Conservation (phyloP, 164 flowering plant species). For the Liquidambar formosana region DNA sequence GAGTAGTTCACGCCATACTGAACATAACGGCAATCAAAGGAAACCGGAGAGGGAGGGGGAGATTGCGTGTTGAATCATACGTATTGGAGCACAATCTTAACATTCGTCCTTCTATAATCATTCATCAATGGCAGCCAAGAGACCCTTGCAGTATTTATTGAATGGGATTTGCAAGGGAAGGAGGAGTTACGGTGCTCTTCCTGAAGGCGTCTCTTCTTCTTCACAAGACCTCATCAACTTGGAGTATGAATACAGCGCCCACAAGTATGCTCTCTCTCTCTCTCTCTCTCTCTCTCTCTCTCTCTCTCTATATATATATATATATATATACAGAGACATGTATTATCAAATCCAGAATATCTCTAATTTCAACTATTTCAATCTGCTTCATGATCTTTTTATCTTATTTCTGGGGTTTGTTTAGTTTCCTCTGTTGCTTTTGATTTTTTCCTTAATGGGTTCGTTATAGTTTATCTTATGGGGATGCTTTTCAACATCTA, state of each 20-base stretch:
- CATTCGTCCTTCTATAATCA: no score
- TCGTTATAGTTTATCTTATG: no score
- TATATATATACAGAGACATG: no score
- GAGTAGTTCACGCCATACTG: no score
- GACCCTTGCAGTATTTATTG: conserved; percentile 27
- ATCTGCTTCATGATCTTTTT: not conserved
- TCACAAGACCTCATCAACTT: conserved; percentile 66
- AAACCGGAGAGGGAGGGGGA: no score
- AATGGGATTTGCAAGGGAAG: conserved; percentile 22
- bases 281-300: conserved; percentile 9
- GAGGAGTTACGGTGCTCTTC: conserved; percentile 40
- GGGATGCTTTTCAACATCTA: not conserved
- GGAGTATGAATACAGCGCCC: conserved; percentile 71
- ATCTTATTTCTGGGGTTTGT: conserved; percentile 22
- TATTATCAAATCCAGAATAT: no score
- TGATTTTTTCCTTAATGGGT: no score
- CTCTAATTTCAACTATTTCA: not conserved
- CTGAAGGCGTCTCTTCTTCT: conserved; percentile 39
- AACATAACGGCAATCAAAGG: no score
- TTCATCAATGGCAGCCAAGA: conserved; percentile 32
- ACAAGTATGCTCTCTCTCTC: conserved; percentile 46
- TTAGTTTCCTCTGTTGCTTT: not conserved
- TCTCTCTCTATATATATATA: not conserved
- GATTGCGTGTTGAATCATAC: no score
- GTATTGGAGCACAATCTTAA: no score